Percentiles rank a stretch among this genome's conserved stretches.
These are phyloP conservation scores for Leccinellum albellum DNA, from an alignment of 768 basidiomycete species.

Conservation along the genomic window DNA sequence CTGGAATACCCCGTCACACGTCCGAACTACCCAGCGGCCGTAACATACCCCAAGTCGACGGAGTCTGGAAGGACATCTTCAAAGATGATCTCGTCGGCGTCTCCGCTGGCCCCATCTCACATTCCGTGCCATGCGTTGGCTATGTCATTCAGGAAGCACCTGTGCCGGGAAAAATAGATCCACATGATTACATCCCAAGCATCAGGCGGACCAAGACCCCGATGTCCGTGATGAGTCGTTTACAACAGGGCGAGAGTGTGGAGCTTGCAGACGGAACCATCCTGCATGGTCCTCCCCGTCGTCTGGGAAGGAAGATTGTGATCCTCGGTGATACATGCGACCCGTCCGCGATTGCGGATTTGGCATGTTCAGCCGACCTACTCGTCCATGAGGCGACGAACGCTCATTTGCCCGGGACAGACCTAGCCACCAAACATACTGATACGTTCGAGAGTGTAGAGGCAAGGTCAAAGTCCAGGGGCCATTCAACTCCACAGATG, in stretches of 20 bases:
- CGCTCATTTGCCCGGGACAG: constrained; percentile 68
- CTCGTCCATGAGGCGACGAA: constrained; percentile 91
- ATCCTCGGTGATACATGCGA: constrained; percentile 86
- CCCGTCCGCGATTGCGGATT: constrained; percentile 57
- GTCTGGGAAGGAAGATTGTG: constrained; percentile 70
- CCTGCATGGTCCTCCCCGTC: constrained; percentile 60
- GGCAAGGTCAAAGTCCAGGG: constrained; percentile 63
- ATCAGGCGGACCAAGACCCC: constrained; percentile 68
- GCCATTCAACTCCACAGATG: constrained; percentile 91
- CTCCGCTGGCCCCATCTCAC: constrained; percentile 72
- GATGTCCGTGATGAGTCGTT: constrained; percentile 59
- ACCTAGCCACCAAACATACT: constrained; percentile 50
- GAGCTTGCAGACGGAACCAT: constrained; percentile 68
- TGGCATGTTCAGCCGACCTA: constrained; percentile 66
- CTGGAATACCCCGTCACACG: constrained; percentile 42
- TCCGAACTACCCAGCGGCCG: constrained; percentile 59
- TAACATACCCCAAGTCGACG: constrained; percentile 57
- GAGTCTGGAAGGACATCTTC: constrained; percentile 67
- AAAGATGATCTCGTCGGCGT: constrained; percentile 54
- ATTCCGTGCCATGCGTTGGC: constrained; percentile 80
- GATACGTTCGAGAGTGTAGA: constrained; percentile 66
- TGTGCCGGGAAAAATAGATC: constrained; percentile 74
- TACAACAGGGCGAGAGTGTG: constrained; percentile 64
- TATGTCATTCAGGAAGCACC: constrained; percentile 70
- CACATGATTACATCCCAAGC: constrained; percentile 60